A percentile compares a stretch with the other conserved stretches of the same genome.
Evolutionary conservation across 768 basidiomycete genomes (phyloP).

Genomic region (Trametes cinnabarina): DNA sequence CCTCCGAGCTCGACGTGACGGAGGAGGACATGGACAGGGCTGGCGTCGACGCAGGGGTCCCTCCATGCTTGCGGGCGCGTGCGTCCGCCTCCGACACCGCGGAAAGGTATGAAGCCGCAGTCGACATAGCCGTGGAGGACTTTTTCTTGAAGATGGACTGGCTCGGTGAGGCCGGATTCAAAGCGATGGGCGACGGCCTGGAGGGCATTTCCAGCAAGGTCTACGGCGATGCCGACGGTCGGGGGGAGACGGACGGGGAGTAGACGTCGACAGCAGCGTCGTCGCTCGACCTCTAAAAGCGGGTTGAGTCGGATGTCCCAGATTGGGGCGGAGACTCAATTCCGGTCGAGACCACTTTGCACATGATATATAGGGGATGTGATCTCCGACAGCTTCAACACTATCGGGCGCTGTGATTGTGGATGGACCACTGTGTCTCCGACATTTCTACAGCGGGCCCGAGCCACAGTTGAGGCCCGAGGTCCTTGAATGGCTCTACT

Average conservation of each 20-base stretch:
- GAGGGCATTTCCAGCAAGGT: slow-evolving; percentile 14
- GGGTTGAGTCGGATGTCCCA: background rate
- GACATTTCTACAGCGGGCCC: too few relatives aligned
- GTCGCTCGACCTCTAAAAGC: background rate
- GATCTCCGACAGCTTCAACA: too few relatives aligned
- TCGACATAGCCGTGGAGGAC: slow-evolving; percentile 41
- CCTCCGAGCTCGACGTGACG: slow-evolving; percentile 65
- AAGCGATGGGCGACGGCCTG: slow-evolving; percentile 64
- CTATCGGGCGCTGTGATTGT: too few relatives aligned
- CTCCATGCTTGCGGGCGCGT: slow-evolving; percentile 49
- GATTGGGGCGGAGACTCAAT: too few relatives aligned
- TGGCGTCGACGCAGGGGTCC: slow-evolving; percentile 61
- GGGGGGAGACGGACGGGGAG: background rate
- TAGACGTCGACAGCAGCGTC: background rate
- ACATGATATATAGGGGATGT: too few relatives aligned
- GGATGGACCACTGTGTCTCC: too few relatives aligned
- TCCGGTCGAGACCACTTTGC: too few relatives aligned
- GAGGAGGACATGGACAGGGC: slow-evolving; percentile 75
- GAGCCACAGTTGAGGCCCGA: too few relatives aligned
- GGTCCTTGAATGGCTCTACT: too few relatives aligned
- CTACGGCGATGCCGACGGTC: slow-evolving; percentile 9
- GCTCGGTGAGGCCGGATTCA: slow-evolving; percentile 48
- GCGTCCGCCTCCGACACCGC: slow-evolving; percentile 67
- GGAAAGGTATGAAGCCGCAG: slow-evolving; percentile 59
- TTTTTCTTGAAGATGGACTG: slow-evolving; percentile 60